Base-by-base conservation (phyloP, 2,329 filamentous ascomycete species). In the Sporothrix euskadiensis region DNA sequence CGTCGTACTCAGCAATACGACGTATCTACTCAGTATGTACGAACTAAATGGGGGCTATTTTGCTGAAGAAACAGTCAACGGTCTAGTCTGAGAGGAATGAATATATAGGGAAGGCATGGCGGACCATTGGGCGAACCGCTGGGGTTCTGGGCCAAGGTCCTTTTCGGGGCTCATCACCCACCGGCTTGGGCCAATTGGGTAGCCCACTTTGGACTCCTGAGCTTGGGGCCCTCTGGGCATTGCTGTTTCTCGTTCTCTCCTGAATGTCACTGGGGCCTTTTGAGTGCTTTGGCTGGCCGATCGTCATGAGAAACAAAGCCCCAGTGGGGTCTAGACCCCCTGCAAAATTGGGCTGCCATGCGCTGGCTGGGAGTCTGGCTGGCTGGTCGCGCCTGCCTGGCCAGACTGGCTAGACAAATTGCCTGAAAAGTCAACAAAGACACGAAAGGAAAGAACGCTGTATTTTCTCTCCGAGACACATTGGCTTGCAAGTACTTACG, bases 61-160 rank as follows among this genome's bases (percentile, higher is more conserved):
- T 54, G 44, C 39, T 54, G 65, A 69, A 69, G 66, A 69, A 56
- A 56, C n/a, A 59, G 30, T 4, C 14, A 14, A 30, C 26, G 16
- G 16, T 16, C 14, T 14, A 22, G 26, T 49, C 47, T 32, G 26
- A 63, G 22, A 32, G 41, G 26, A 49, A 32, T 35, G 65, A 52
- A 26, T 26, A 26, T 26, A 52, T n/a, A 47, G 5, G 41, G 65
- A 69, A 69, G 30, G 65, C 44, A 44, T 22, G 65, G 54, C 26
- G 44, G 65, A 39, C 65, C 44, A 69, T 47, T 54, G 44, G 65
- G 65, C 65, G 63, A 54, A 44, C 44, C 65, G 44, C 44, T 54
- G 47, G 44, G 65, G 61, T 66, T 66, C 61, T 66, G 61, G 61
- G 12, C 61, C 39, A 44, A 49, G 14, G 44, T 49, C 44, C 44